Percentiles rank a stretch among this genome's conserved stretches.
These are phyloP conservation scores for Penicillium steckii DNA, from an alignment of 495 filamentous ascomycete species.

Conservation along the genomic window DNA sequence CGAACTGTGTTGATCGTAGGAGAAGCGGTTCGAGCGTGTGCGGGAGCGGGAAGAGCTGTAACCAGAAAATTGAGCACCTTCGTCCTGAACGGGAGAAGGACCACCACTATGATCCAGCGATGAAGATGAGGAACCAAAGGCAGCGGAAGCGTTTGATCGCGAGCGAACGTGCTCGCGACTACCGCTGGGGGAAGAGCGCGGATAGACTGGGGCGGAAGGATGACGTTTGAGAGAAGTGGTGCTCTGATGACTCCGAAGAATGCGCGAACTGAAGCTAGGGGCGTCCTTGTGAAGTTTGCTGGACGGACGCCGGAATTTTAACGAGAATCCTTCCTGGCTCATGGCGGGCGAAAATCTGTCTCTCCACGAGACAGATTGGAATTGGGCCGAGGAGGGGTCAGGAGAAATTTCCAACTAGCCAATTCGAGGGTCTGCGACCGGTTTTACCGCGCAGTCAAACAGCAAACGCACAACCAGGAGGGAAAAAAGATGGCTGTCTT, in stretches of 20 bases:
- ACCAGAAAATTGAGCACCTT: constrained; percentile 29
- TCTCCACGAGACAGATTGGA: constrained; percentile 30
- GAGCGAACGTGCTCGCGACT: constrained; percentile 50
- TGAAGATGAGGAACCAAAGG: constrained; percentile 52
- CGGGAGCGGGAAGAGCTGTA: constrained; percentile 30
- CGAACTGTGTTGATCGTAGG: constrained; percentile 60
- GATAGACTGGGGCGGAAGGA: constrained; percentile 64
- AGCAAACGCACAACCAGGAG: constrained; percentile 1
- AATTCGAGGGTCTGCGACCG: constrained; percentile 4
- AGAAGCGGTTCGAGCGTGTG: constrained; percentile 43
- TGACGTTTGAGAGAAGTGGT: constrained; percentile 59
- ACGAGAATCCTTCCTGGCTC: constrained; percentile 44
- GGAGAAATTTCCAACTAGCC: constrained; percentile 22
- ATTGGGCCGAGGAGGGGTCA: constrained; percentile 32
- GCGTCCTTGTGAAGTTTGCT: constrained; percentile 51
- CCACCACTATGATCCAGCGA: constrained; percentile 48
- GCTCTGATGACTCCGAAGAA: constrained; percentile 47
- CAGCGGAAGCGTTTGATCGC: constrained; percentile 47
- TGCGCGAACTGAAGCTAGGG: constrained; percentile 43
- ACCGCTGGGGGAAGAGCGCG: constrained; percentile 39
- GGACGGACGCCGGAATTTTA: constrained; percentile 48
- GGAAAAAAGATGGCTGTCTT: not conserved
- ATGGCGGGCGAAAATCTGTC: constrained; percentile 34
- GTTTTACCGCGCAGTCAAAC: not conserved
- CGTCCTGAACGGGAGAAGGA: constrained; percentile 49